These are phyloP conservation scores for Aspergillus awamori DNA, from an alignment of 2,329 filamentous ascomycete species.

Conservation along the genomic window DNA sequence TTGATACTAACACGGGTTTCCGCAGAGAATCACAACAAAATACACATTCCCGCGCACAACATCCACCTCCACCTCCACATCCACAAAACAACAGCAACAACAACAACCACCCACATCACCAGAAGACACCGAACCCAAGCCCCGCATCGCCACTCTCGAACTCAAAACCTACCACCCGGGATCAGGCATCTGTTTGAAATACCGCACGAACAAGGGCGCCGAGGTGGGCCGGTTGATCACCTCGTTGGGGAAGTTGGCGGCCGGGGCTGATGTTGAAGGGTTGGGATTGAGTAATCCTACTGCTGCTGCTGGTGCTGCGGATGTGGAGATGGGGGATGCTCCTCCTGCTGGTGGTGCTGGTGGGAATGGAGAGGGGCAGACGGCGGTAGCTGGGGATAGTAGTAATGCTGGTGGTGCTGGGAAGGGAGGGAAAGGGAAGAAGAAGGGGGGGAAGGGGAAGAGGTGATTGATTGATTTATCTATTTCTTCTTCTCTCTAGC, in stretches of 20 bases:
- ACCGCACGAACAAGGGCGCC: slow-evolving; percentile 85
- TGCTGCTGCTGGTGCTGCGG: slow-evolving; percentile 20
- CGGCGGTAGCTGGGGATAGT: slow-evolving; percentile 32
- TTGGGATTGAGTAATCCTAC: slow-evolving; percentile 35
- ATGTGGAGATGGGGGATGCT: slow-evolving; percentile 41
- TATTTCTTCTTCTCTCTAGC: no score
- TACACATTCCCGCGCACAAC: slow-evolving; percentile 66
- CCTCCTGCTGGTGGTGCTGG: slow-evolving; percentile 20
- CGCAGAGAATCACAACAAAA: slow-evolving; percentile 86
- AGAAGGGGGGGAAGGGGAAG: slow-evolving; percentile 74
- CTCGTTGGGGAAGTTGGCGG: slow-evolving; percentile 74
- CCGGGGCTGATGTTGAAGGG: slow-evolving; percentile 65
- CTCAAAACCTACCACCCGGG: slow-evolving; percentile 88
- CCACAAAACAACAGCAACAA: slow-evolving; percentile 31
- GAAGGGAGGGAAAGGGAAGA: slow-evolving; percentile 44
- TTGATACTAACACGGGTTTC: not conserved
- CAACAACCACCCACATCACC: slow-evolving; percentile 35
- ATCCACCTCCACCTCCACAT: slow-evolving; percentile 18
- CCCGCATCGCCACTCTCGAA: slow-evolving; percentile 68
- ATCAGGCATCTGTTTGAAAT: slow-evolving; percentile 83
- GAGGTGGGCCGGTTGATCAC: slow-evolving; percentile 84
- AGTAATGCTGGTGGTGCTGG: slow-evolving; percentile 17
- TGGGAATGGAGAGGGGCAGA: slow-evolving; percentile 15
- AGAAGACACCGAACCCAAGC: slow-evolving; percentile 18
- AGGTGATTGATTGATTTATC: slow-evolving; percentile 51